Percentiles rank a stretch among this genome's conserved stretches.
Conservation (phyloP, 2,329 filamentous ascomycete genomes). For the Colletotrichum cereale region DNA sequence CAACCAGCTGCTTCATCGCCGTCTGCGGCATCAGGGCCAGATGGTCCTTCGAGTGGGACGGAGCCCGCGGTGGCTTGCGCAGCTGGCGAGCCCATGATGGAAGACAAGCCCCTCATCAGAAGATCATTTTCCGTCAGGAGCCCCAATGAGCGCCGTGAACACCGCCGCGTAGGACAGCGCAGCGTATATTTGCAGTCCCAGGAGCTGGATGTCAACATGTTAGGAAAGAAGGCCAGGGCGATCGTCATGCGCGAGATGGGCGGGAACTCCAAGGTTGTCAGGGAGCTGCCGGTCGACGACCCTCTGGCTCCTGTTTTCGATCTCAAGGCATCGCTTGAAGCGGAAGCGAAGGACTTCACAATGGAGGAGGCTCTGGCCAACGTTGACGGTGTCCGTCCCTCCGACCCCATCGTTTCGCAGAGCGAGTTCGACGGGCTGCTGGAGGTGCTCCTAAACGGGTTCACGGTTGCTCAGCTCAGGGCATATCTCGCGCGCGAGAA, state of each 20-base stretch:
- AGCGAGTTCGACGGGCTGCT: conserved; percentile 58
- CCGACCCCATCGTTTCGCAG: conserved; percentile 52
- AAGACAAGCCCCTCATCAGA: background rate
- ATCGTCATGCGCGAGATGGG: conserved; percentile 59
- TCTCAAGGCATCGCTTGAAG: conserved; percentile 50
- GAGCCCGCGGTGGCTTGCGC: background rate
- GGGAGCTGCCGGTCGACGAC: conserved; percentile 25
- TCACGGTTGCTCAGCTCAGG: conserved; percentile 60
- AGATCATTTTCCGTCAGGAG: background rate
- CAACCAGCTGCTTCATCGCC: background rate
- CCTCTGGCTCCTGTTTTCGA: conserved; percentile 39
- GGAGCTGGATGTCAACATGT: conserved; percentile 48
- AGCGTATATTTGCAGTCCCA: conserved; percentile 27
- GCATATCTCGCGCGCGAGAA: conserved; percentile 52
- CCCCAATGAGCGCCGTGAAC: background rate
- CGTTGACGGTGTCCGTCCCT: conserved; percentile 63
- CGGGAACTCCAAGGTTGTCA: conserved; percentile 37
- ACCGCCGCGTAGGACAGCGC: conserved; percentile 17
- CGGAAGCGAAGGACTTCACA: conserved; percentile 45
- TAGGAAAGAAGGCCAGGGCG: conserved; percentile 57
- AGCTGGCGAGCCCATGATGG: background rate
- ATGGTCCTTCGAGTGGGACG: background rate
- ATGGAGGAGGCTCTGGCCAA: conserved; percentile 56
- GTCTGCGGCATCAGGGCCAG: background rate
- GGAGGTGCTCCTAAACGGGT: conserved; percentile 56